phyloP scores from a whole-genome alignment of 129 eudicot genomes.

The Chrysanthemum makinoi region DNA sequence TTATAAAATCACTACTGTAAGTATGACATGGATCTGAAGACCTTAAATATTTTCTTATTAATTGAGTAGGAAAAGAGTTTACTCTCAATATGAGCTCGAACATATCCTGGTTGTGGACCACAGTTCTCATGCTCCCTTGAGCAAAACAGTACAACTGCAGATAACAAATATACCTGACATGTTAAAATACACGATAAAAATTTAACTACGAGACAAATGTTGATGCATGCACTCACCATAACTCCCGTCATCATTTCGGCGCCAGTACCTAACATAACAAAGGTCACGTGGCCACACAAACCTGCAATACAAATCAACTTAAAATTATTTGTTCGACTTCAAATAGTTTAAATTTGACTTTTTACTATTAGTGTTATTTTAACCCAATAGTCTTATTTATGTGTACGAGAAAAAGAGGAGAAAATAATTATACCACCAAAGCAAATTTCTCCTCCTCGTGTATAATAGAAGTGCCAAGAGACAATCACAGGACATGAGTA shows the following conservation, averaged over 20 bases:
- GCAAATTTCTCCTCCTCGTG: background rate
- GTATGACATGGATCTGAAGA: conserved; percentile 16
- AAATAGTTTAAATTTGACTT: conserved; percentile 16
- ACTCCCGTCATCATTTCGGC: conserved; percentile 99
- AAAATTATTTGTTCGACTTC: conserved; percentile 6
- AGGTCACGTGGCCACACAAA: conserved; percentile 99
- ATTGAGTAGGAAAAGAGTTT: conserved; percentile 28
- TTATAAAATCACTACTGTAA: conserved; percentile 18
- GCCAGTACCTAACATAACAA: conserved; percentile 98
- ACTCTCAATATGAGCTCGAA: conserved; percentile 98
- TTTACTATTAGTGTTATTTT: conserved; percentile 1
- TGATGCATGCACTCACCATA: conserved; percentile 55
- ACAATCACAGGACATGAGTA: conserved; percentile 9
- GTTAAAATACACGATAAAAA: conserved; percentile 11
- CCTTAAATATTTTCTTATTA: conserved; percentile 10
- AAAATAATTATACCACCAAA: background rate
- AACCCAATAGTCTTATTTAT: conserved; percentile 8
- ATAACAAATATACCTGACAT: conserved; percentile 20
- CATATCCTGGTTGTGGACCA: conserved; percentile 97
- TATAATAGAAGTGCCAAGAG: conserved; percentile 4
- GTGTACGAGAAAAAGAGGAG: background rate
- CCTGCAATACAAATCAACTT: conserved; percentile 42
- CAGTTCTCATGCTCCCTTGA: conserved; percentile 95
- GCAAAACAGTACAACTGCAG: conserved; percentile 93
- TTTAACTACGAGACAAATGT: conserved; percentile 4